Evolutionary conservation across 176 grass and related monocot species (phyloP).

Genomic region (Sorghum bicolor): Sorghum_bicolor_NCBIv3 NC_012870.2:65076501-65077000

Average conservation of each 20-base stretch:
- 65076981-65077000: conserved; percentile 96
- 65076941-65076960: conserved; percentile 98
- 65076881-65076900: conserved; percentile 19
- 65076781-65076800: conserved; percentile 91
- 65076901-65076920: conserved; percentile 24
- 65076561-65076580: background rate
- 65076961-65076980: conserved; percentile 85
- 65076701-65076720: background rate
- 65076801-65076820: conserved; percentile 94
- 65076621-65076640: background rate
- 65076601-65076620: background rate
- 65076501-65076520: background rate
- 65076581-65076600: background rate
- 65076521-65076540: background rate
- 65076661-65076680: background rate
- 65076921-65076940: conserved; percentile 95
- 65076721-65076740: background rate
- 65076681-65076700: background rate
- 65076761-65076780: conserved; percentile 31
- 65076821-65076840: conserved; percentile 93
- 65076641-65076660: background rate
- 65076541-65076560: background rate
- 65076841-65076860: conserved; percentile 69
- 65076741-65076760: background rate
- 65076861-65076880: conserved; percentile 31